These are phyloP conservation scores for Cutaneotrichosporon arboriforme DNA, from an alignment of 1,284 basidiomycete species.

Conservation along the genomic window DNA sequence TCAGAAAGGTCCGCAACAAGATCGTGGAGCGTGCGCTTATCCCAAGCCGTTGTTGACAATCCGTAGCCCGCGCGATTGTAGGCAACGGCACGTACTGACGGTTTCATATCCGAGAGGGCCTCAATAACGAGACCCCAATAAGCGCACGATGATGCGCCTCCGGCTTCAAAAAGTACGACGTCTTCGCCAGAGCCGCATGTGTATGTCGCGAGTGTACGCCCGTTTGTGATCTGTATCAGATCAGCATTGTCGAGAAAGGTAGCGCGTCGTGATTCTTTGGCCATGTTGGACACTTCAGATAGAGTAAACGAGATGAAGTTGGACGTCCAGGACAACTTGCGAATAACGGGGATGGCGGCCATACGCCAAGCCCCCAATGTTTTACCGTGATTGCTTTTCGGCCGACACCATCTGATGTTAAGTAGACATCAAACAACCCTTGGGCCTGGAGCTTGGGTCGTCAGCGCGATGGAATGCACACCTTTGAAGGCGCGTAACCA, in stretches of 20 bases:
- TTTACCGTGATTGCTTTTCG: too few relatives aligned
- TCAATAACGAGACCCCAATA: conserved; percentile 5
- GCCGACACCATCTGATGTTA: too few relatives aligned
- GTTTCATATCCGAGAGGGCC: not conserved
- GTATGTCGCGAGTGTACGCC: conserved; percentile 2
- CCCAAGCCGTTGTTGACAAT: not conserved
- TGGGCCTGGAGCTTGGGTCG: too few relatives aligned
- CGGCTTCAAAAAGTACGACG: conserved; percentile 6
- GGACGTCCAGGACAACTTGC: too few relatives aligned
- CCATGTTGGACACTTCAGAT: not conserved
- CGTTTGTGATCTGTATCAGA: not conserved
- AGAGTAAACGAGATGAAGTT: too few relatives aligned
- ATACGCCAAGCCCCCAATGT: too few relatives aligned
- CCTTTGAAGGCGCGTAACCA: too few relatives aligned
- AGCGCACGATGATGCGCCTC: not conserved
- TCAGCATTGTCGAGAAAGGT: conserved; percentile 2
- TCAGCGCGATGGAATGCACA: too few relatives aligned
- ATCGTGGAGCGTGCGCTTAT: conserved; percentile 4
- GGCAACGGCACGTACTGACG: not conserved
- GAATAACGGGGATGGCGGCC: too few relatives aligned
- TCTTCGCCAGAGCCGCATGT: not conserved
- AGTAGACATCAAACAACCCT: too few relatives aligned
- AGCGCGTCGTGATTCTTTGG: not conserved
- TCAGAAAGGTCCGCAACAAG: conserved; percentile 1
- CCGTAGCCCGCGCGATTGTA: conserved; percentile 11